Base-by-base conservation (phyloP, 1,284 basidiomycete genomes). In the Leccinum fallax region DNA sequence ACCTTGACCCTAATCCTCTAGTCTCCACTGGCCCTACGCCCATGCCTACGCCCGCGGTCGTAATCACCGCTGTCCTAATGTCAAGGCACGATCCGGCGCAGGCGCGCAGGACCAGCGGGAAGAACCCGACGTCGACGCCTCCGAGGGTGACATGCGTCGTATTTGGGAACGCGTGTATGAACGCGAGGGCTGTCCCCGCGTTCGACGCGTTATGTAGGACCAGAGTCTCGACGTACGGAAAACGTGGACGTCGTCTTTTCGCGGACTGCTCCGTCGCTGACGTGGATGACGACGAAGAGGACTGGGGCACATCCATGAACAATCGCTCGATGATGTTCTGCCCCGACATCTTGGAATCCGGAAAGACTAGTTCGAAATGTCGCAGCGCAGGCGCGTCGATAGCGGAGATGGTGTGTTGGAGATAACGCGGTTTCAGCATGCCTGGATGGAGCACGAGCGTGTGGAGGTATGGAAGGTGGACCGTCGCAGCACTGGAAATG, bases 341-440 rank as follows among this genome's bases (percentile, higher is more conserved):
- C 2, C 73, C 74, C 5, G 67, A 69, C 1, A 71, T 58, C 40
- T 64, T 71, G 2, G 71, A 72, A 52, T 76, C 73, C 5, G 73
- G 73, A 38, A 76, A 73, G 40, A 75, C 64, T 11, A 73, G 74
- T 48, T 73, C 74, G 26, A 73, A 75, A 28, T 74, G 74, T 40
- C 69, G 74, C 13, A 73, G 67, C 10, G 63, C 63, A 2, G 74
- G 71, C 0, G 70, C 74, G 16, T 65, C 63, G 26, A 72, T 69
- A 36, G 71, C 67, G 7, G 74, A 67, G 19, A 72, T 63, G 16
- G 71, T 70, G 32, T 74, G 66, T 55, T 74, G 74, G 53, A 75
- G 60, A 58, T 72, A 76, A 26, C 73, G 73, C 15, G 74, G 73
- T 34, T 75, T 75, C 55, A 76, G 48, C 36, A 73, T 65, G 5